A percentile compares a stretch with the other conserved stretches of the same genome.
Evolutionary conservation across 306 rosid species (phyloP).

Genomic region (Castanea crenata): DNA sequence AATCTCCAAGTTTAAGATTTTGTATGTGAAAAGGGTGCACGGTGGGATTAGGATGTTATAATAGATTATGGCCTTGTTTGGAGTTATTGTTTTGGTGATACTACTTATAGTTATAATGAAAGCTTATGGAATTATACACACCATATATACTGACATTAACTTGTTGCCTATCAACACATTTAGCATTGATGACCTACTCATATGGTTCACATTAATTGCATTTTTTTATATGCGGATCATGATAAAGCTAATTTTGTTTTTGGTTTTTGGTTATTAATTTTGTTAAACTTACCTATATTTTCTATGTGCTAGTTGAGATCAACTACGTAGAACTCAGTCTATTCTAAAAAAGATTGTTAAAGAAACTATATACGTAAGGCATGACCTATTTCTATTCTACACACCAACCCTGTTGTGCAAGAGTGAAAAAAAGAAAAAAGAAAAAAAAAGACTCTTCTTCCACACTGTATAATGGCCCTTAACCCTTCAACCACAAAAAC

Average conservation of each 20-base stretch:
- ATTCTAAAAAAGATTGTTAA: neutral
- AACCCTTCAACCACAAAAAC: neutral
- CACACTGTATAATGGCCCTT: too few species aligned
- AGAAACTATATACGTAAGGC: neutral
- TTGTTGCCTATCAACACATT: neutral
- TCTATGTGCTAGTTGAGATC: neutral
- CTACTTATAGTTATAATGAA: too few species aligned
- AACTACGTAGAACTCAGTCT: neutral
- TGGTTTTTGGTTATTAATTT: neutral
- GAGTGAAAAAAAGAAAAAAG: too few species aligned
- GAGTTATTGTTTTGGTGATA: too few species aligned
- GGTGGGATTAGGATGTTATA: neutral
- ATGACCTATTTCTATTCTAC: neutral
- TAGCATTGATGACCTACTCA: neutral
- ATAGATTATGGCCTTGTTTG: too few species aligned
- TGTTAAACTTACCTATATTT: neutral
- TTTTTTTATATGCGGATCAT: too few species aligned
- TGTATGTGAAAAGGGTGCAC: neutral
- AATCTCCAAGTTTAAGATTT: neutral
- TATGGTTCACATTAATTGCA: neutral
- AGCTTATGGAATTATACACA: too few species aligned
- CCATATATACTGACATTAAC: too few species aligned
- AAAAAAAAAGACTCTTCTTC: too few species aligned
- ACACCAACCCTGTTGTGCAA: too few species aligned
- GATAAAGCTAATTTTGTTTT: neutral